phyloP scores from a whole-genome alignment of 2,329 filamentous ascomycete species.

The Cladosporium cucumerinum region DNA sequence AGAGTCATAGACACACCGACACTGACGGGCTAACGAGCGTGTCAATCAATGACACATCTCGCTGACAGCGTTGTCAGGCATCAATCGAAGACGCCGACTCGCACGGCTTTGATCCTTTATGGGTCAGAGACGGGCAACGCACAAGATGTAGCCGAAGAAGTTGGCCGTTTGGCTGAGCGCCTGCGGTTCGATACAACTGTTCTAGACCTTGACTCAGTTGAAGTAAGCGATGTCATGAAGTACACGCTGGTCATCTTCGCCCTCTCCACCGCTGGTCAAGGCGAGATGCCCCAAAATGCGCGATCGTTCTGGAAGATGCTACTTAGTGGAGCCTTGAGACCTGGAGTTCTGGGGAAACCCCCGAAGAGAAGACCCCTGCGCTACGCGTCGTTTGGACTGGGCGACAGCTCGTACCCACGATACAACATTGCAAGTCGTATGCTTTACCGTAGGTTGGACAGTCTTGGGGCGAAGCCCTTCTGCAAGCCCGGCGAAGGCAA shows the following conservation, averaged over 20 bases:
- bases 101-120: constrained; percentile 72
- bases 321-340: constrained; percentile 71
- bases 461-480: constrained; percentile 76
- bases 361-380: constrained; percentile 52
- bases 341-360: constrained; percentile 57
- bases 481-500: constrained; percentile 82
- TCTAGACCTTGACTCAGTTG: constrained; percentile 71
- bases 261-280: constrained; percentile 90
- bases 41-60: constrained; percentile 1
- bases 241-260: constrained; percentile 68
- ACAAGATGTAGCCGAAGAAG: constrained; percentile 83
- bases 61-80: constrained; percentile 11
- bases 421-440: constrained; percentile 91
- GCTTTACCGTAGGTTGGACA: constrained; percentile 75
- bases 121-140: constrained; percentile 94
- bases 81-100: constrained; percentile 12
- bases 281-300: constrained; percentile 84
- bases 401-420: constrained; percentile 93
- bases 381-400: constrained; percentile 86
- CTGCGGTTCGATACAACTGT: constrained; percentile 75
- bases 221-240: constrained; percentile 52
- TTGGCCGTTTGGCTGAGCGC: constrained; percentile 70
- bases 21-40: not conserved
- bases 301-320: constrained; percentile 80
- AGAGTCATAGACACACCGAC: not conserved